Evolutionary conservation across 2,329 filamentous ascomycete species (phyloP).

Genomic region (Arthrobotrys megalospora): DNA sequence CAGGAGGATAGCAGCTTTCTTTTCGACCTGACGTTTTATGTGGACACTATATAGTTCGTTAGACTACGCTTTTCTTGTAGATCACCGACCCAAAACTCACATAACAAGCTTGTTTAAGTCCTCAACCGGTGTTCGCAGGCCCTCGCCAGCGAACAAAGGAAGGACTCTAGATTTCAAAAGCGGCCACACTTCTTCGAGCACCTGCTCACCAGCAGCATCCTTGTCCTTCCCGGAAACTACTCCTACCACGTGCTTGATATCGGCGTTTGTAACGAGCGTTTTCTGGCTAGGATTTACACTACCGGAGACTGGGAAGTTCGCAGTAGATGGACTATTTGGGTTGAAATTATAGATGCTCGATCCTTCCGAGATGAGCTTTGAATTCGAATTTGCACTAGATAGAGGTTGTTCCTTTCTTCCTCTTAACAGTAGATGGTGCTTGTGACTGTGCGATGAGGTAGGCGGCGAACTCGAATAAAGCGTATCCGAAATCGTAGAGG

Average conservation of each 20-base stretch:
- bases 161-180: conserved; percentile 82
- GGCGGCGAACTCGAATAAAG: conserved; percentile 61
- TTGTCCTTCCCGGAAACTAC: conserved; percentile 85
- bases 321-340: conserved; percentile 70
- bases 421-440: conserved; percentile 77
- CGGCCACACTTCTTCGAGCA: conserved; percentile 84
- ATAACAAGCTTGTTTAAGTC: conserved; percentile 86
- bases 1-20: conserved; percentile 78
- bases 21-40: conserved; percentile 82
- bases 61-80: neutral
- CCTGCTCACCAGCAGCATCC: conserved; percentile 71
- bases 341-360: conserved; percentile 62
- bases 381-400: conserved; percentile 60
- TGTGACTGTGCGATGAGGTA: conserved; percentile 67
- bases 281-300: conserved; percentile 66
- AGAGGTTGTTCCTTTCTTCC: conserved; percentile 70
- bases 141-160: conserved; percentile 85
- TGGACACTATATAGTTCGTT: conserved; percentile 72
- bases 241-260: conserved; percentile 82
- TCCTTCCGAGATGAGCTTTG: conserved; percentile 59
- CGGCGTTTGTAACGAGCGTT: conserved; percentile 78
- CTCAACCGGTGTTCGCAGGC: conserved; percentile 83
- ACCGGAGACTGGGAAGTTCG: conserved; percentile 70
- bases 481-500: conserved; percentile 68
- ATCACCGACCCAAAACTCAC: conserved; percentile 62